These are phyloP conservation scores for Solanum sparsipilum DNA, from an alignment of 257 asterid species.

Conservation along the genomic window DNA sequence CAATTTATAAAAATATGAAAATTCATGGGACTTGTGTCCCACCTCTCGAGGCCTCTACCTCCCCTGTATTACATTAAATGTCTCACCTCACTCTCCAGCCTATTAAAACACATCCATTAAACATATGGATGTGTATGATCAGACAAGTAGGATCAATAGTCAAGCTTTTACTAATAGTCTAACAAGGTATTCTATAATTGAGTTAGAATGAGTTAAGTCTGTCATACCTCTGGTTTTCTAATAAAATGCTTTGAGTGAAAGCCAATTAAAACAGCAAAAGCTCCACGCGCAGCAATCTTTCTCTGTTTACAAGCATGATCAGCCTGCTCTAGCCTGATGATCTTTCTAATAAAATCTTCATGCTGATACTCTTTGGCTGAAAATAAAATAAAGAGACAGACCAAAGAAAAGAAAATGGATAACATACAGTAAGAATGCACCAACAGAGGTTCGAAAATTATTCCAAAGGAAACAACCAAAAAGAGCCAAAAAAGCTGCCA, in stretches of 20 bases:
- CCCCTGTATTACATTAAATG: not conserved
- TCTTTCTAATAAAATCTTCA: slow-evolving; percentile 38
- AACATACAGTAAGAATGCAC: not conserved
- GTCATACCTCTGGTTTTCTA: slow-evolving; percentile 61
- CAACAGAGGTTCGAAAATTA: not conserved
- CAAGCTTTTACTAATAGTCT: not conserved
- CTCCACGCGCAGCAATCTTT: slow-evolving; percentile 43
- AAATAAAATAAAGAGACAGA: not conserved
- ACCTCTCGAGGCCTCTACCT: not conserved
- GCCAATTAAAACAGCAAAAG: slow-evolving; percentile 59
- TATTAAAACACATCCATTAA: not conserved
- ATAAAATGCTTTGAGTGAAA: slow-evolving; percentile 39
- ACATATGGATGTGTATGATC: not conserved
- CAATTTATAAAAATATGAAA: not conserved
- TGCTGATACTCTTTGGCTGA: slow-evolving; percentile 36
- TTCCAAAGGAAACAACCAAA: not conserved
- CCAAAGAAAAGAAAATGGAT: not conserved
- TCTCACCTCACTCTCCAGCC: not conserved
- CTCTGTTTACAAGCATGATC: slow-evolving; percentile 47
- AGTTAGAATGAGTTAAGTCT: not conserved
- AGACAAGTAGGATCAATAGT: not conserved
- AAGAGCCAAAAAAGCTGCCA: not conserved
- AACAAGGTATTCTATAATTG: not conserved
- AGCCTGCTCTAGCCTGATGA: slow-evolving; percentile 79
- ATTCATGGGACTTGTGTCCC: not conserved